Evolutionary conservation across 768 basidiomycete genomes (phyloP).

Genomic region (Boletus huronensis): DNA sequence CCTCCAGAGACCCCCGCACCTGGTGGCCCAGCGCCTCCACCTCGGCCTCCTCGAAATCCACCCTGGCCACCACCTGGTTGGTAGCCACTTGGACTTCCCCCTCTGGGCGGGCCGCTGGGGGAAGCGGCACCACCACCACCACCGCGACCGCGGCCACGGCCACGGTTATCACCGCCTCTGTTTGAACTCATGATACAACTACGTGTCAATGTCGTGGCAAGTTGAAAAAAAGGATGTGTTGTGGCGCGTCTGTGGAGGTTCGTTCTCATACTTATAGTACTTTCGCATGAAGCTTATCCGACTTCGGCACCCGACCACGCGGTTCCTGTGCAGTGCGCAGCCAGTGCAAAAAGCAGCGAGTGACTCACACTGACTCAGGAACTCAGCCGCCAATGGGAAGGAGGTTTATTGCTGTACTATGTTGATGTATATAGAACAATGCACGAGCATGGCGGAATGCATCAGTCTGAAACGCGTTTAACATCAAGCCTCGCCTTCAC

Average conservation of each 20-base stretch:
- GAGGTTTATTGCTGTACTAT: background rate
- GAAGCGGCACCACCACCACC: conserved; percentile 1
- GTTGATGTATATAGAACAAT: background rate
- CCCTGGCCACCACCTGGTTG: conserved; percentile 2
- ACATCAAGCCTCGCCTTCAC: background rate
- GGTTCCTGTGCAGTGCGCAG: background rate
- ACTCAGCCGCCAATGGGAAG: background rate
- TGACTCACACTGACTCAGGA: background rate
- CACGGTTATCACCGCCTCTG: conserved; percentile 13
- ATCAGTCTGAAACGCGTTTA: background rate
- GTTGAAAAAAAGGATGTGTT: background rate
- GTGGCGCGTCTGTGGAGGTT: background rate
- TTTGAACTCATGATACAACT: conserved; percentile 11
- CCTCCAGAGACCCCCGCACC: conserved; percentile 27
- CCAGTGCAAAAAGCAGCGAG: background rate
- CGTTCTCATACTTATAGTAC: conserved; percentile 6
- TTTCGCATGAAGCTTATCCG: background rate
- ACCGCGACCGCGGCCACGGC: conserved; percentile 20
- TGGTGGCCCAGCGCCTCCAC: conserved; percentile 26
- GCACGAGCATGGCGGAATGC: background rate
- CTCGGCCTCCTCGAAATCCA: conserved; percentile 20
- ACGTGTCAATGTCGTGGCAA: background rate
- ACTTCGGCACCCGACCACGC: background rate
- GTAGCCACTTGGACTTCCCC: conserved; percentile 6
- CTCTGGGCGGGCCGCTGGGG: background rate